Base-by-base conservation (phyloP, 2,329 filamentous ascomycete genomes). In the Paraconiothyrium brasiliense region DNA sequence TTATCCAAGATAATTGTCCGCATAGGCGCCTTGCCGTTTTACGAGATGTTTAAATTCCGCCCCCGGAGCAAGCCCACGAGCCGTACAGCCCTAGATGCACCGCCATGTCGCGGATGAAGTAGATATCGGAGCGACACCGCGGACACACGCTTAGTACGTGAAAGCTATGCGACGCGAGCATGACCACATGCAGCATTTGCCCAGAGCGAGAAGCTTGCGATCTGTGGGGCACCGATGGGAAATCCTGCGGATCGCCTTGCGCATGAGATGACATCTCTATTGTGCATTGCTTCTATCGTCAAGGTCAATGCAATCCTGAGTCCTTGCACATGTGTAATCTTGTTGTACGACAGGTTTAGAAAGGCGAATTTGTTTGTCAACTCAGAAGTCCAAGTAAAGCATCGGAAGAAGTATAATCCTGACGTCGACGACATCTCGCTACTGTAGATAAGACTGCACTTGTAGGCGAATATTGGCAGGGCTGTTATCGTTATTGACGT, bases 401-500 rank as follows among this genome's bases (percentile, higher is more conserved):
- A 41, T 24, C 49, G n/a, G 11, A 52, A 27, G n/a, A 41, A 52
- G 34, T 39, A 37, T 27, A 39, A 35, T 55, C 52, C 39, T 55
- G 52, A 55, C 52, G 52, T 55, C 52, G 24, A 46, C 39, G 39
- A 55, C 37, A 34, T 20, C 24, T 46, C 39, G 52, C 52, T 34
- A 46, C 37, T 7, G 39, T 55, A 46, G n/a, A 14, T 46, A 46
- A 55, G 27, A 55, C n/a, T 10, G 27, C 24, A 13, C 11, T 10
- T 24, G 20, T 32, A 32, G 37, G 13, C 24, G 30, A 11, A 43
- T 54, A 54, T 54, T 32, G 37, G 39, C 51, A 54, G 35, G 51
- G 51, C 37, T 54, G 24, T 54, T 32, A 16, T 48, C 46, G 24
- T 39, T 54, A 54, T 44, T 43, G 16, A 43, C 44, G 51, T 11